These are phyloP conservation scores for Hirschioporus abietinus DNA, from an alignment of 768 basidiomycete species.

Conservation along the genomic window DNA sequence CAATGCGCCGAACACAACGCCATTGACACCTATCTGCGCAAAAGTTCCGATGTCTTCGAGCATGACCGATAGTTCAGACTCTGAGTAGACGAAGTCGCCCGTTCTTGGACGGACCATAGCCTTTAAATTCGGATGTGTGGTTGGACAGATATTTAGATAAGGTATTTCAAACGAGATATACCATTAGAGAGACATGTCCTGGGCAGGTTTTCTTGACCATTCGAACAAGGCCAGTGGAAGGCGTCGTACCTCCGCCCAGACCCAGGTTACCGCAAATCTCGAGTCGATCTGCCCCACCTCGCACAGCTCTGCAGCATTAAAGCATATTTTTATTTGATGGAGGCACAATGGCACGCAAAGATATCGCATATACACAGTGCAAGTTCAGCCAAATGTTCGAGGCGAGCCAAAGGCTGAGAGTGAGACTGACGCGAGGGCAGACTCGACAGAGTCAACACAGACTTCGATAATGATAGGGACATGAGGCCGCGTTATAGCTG, in stretches of 20 bases:
- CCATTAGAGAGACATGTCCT: slow-evolving; percentile 59
- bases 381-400: background rate
- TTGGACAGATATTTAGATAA: background rate
- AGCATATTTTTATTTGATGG: no score
- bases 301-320: slow-evolving; percentile 54
- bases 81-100: slow-evolving; percentile 75
- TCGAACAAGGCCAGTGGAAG: slow-evolving; percentile 68
- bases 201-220: slow-evolving; percentile 45
- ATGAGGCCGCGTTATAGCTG: no score
- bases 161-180: slow-evolving; percentile 20
- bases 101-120: slow-evolving; percentile 75
- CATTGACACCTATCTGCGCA: slow-evolving; percentile 50
- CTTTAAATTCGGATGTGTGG: slow-evolving; percentile 30
- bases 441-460: slow-evolving; percentile 73
- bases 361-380: background rate
- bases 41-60: slow-evolving; percentile 62
- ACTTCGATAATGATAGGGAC: slow-evolving; percentile 42
- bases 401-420: slow-evolving; percentile 7
- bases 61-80: slow-evolving; percentile 67
- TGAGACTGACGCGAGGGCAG: slow-evolving; percentile 53
- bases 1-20: slow-evolving; percentile 66
- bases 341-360: background rate
- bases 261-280: slow-evolving; percentile 69
- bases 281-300: slow-evolving; percentile 69
- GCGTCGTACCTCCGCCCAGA: slow-evolving; percentile 77